Evolutionary conservation across 1,284 basidiomycete genomes (phyloP), one percentile per base, ranked within the genome.

Genomic region (Boletus sp.): DNA sequence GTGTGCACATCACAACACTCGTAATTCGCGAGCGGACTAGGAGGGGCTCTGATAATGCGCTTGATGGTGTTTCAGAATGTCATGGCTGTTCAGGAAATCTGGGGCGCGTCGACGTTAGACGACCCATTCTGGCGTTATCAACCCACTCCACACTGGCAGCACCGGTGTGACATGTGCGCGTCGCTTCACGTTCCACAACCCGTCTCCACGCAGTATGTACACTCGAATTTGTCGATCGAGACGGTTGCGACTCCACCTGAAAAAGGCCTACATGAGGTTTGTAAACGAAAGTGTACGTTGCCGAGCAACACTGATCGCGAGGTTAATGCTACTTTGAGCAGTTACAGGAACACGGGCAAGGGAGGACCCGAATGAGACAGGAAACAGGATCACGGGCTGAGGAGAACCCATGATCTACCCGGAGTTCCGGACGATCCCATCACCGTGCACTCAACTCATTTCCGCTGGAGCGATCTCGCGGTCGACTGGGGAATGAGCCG

Each of bases 271-370:
- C 23, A 46, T 46, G 43, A 46, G 3, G 25, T 46, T 46, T 27
- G 44, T 27, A 17, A 43, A 43, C 23, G 40, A 11, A 14, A n/a
- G 40, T 43, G 23, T 43, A 16, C 46, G 55, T 56, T 56, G 46
- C 55, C 27, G 33, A 30, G 35, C 35, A 56, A 56, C 58, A 9
- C 19, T 14, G 14, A 43, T 43, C 8, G n/a, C 40, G 40, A 23
- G n/a, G n/a, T 23, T 25, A 33, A 30, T 43, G 28, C 35, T 27
- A 25, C 6, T 27, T 53, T 53, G 33, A 52, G 17, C 43, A 33
- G 44, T 21, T 27, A 28, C 51, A 53, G 50, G 44, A 65, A 51
- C 53, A n/a, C 52, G 48, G 57, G n/a, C 43, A 27, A 30, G 30
- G 30, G 33, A 6, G 13, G n/a, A 11, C 44, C 33, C 14, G 17